Conservation (phyloP, 2,329 filamentous ascomycete species). For the Chalara sp. region DNA sequence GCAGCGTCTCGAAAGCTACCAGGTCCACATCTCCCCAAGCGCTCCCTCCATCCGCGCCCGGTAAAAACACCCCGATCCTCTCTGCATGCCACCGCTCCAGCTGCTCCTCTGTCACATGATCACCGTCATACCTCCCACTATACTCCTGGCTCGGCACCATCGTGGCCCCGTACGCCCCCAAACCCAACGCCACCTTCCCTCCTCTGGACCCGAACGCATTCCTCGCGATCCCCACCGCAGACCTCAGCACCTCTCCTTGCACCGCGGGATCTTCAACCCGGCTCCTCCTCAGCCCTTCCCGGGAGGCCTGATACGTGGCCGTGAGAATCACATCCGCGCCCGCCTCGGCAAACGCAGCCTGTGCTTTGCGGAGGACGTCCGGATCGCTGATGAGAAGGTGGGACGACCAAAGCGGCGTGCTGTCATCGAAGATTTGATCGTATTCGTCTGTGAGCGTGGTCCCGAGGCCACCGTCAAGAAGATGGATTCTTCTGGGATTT, state of each 20-base stretch:
- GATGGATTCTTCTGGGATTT: too few relatives aligned
- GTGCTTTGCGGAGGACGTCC: slow-evolving; percentile 29
- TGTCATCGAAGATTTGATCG: slow-evolving; percentile 41
- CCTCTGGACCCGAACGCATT: slow-evolving; percentile 20
- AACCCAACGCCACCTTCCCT: slow-evolving; percentile 46
- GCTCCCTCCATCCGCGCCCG: not conserved
- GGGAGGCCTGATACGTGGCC: slow-evolving; percentile 60
- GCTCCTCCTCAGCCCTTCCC: slow-evolving; percentile 41
- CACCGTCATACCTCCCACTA: slow-evolving; percentile 49
- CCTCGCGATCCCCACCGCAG: slow-evolving; percentile 31
- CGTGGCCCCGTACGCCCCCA: slow-evolving; percentile 61
- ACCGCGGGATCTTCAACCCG: slow-evolving; percentile 13
- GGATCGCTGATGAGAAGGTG: slow-evolving; percentile 53
- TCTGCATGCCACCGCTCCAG: slow-evolving; percentile 51
- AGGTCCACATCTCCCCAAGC: slow-evolving; percentile 36
- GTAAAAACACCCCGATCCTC: slow-evolving; percentile 43
- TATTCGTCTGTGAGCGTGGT: slow-evolving; percentile 58
- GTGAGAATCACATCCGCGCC: slow-evolving; percentile 59
- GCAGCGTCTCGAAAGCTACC: slow-evolving; percentile 61
- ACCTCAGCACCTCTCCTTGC: slow-evolving; percentile 37
- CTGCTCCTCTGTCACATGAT: slow-evolving; percentile 35
- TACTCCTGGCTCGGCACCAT: slow-evolving; percentile 63
- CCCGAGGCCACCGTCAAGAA: slow-evolving; percentile 58
- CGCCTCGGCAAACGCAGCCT: slow-evolving; percentile 31
- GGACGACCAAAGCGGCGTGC: slow-evolving; percentile 60